A percentile compares a stretch with the other conserved stretches of the same genome.
Evolutionary conservation across 768 basidiomycete species (phyloP).

Genomic region (Boletellus sp.): DNA sequence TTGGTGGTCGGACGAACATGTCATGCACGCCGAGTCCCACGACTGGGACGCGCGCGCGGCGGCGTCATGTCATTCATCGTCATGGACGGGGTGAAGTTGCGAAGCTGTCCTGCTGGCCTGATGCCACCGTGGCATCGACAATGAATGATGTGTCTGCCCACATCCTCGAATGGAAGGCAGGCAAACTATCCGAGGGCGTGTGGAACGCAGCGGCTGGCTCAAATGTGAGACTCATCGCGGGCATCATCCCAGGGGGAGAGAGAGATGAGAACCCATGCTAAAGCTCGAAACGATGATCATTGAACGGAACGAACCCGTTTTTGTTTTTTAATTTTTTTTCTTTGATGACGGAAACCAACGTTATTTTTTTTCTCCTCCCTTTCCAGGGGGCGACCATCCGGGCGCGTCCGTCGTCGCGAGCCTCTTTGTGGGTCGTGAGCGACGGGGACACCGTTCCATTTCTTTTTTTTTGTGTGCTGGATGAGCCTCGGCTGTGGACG

Average conservation of each 20-base stretch:
- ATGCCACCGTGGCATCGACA: slow-evolving; percentile 10
- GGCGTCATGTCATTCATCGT: not conserved
- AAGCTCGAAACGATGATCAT: slow-evolving; percentile 25
- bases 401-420: too few species aligned
- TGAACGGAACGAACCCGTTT: not conserved
- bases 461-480: too few species aligned
- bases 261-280: slow-evolving; percentile 10
- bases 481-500: too few species aligned
- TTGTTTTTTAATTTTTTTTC: too few species aligned
- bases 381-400: too few species aligned
- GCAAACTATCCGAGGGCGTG: not conserved
- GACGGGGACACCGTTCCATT: not conserved
- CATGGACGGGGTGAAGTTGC: slow-evolving; percentile 10
- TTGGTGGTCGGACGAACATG: slow-evolving; percentile 18
- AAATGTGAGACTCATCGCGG: slow-evolving; percentile 1
- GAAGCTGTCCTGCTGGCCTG: slow-evolving; percentile 8
- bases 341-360: too few species aligned
- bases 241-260: slow-evolving; percentile 4
- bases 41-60: slow-evolving; percentile 1
- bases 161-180: slow-evolving; percentile 9
- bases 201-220: not conserved
- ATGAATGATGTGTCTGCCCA: slow-evolving; percentile 13
- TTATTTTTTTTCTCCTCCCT: too few species aligned
- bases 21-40: slow-evolving; percentile 4
- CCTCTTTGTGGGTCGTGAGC: too few species aligned